phyloP scores from a whole-genome alignment of 202 grass and related monocot genomes.

The Saccharum hybrid region DNA sequence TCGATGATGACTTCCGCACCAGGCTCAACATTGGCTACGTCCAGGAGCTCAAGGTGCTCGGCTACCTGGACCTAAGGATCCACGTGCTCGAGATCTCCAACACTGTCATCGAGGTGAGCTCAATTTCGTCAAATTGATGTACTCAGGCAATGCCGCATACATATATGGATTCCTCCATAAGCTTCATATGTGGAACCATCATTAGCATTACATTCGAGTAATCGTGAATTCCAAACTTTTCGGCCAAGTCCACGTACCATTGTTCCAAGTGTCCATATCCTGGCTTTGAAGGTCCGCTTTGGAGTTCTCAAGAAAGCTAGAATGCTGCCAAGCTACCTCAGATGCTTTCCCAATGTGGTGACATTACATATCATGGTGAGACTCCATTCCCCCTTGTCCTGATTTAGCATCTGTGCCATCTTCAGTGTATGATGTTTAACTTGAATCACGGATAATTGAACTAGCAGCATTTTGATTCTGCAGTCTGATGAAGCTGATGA shows the following conservation, averaged over 20 bases:
- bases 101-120: slow-evolving; percentile 46
- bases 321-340: slow-evolving; percentile 49
- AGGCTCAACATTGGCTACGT: slow-evolving; percentile 53
- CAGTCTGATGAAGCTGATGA: slow-evolving; percentile 30
- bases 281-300: slow-evolving; percentile 56
- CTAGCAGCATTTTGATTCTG: not conserved
- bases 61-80: slow-evolving; percentile 48
- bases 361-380: slow-evolving; percentile 54
- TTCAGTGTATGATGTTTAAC: too few species aligned
- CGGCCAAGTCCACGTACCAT: slow-evolving; percentile 1
- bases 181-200: not conserved
- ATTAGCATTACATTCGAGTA: slow-evolving; percentile 2
- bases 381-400: not conserved
- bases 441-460: not conserved
- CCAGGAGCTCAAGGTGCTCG: slow-evolving; percentile 48
- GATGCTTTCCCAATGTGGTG: slow-evolving; percentile 62
- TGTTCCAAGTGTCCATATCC: slow-evolving; percentile 51
- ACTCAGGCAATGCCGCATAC: not conserved
- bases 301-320: slow-evolving; percentile 32
- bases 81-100: slow-evolving; percentile 43
- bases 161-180: too few species aligned
- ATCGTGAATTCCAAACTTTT: slow-evolving; percentile 6
- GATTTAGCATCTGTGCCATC: not conserved
- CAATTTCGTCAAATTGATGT: not conserved
- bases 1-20: not conserved